A percentile compares a stretch with the other conserved stretches of the same genome.
phyloP scores from a whole-genome alignment of 2,329 filamentous ascomycete genomes.

The Chaetomium sp. region DNA sequence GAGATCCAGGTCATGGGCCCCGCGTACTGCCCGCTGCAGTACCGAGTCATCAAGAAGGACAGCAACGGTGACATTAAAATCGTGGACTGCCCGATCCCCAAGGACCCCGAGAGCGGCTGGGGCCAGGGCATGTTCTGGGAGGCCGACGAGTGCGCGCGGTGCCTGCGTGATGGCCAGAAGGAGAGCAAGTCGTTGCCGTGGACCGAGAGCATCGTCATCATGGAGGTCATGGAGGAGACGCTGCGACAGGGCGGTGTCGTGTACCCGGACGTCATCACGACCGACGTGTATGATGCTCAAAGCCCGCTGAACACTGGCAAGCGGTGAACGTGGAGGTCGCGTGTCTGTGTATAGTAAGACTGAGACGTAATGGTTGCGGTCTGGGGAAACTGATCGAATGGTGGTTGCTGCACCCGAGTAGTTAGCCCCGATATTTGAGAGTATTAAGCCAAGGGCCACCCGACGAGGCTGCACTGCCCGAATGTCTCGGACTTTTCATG shows the following conservation, averaged over 20 bases:
- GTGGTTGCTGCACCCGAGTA: background rate
- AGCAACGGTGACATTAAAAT: slow-evolving; percentile 42
- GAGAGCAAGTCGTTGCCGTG: slow-evolving; percentile 66
- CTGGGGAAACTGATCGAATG: background rate
- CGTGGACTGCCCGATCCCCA: slow-evolving; percentile 48
- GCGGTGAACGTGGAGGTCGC: slow-evolving; percentile 12
- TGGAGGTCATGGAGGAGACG: slow-evolving; percentile 62
- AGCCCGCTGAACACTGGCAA: slow-evolving; percentile 56
- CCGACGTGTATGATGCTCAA: slow-evolving; percentile 51
- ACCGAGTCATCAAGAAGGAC: slow-evolving; percentile 54
- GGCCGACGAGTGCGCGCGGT: slow-evolving; percentile 37
- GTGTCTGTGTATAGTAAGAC: too few species aligned
- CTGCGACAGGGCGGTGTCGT: slow-evolving; percentile 46
- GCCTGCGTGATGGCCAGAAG: slow-evolving; percentile 64
- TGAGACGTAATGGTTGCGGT: background rate
- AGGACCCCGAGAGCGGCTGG: slow-evolving; percentile 41
- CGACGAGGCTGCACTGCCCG: slow-evolving; percentile 7
- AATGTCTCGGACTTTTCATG: background rate
- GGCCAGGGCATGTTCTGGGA: slow-evolving; percentile 76
- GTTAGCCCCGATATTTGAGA: background rate
- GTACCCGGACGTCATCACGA: slow-evolving; percentile 52
- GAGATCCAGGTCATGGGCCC: slow-evolving; percentile 75
- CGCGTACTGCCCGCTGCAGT: slow-evolving; percentile 61
- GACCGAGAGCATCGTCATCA: slow-evolving; percentile 75
- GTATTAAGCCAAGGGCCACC: background rate